These are phyloP conservation scores for Ascochyta koolunga DNA, from an alignment of 2,329 filamentous ascomycete genomes.

Conservation along the genomic window DNA sequence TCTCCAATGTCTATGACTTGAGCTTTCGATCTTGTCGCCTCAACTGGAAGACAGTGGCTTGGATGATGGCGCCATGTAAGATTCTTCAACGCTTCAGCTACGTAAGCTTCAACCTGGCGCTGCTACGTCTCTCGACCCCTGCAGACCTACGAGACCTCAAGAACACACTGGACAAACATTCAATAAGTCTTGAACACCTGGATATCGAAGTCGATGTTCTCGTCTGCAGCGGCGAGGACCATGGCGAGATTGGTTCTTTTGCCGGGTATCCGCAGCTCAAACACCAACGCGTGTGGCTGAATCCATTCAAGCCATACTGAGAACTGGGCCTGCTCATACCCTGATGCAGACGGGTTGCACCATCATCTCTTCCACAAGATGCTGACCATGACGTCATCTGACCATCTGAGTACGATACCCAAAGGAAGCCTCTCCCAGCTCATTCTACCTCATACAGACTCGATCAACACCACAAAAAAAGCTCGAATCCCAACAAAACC, in stretches of 20 bases:
- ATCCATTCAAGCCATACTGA: slow-evolving; percentile 14
- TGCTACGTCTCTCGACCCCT: slow-evolving; percentile 8
- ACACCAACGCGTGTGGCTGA: slow-evolving; percentile 14
- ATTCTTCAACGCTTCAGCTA: slow-evolving; percentile 8
- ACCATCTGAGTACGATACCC: neutral
- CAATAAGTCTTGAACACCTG: neutral
- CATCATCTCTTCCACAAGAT: neutral
- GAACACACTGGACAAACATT: neutral
- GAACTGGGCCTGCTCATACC: slow-evolving; percentile 12
- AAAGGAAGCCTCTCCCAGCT: too few relatives aligned
- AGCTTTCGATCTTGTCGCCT: slow-evolving; percentile 11
- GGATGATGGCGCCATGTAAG: slow-evolving; percentile 15
- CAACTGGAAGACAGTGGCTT: slow-evolving; percentile 13
- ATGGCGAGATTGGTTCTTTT: slow-evolving; percentile 12
- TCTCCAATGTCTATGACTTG: slow-evolving; percentile 11
- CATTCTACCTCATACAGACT: neutral
- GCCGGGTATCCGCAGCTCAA: neutral
- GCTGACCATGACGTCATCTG: slow-evolving; percentile 14
- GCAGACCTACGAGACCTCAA: slow-evolving; percentile 8
- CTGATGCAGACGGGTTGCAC: neutral
- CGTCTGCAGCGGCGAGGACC: slow-evolving; percentile 4
- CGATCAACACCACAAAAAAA: neutral
- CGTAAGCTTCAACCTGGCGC: slow-evolving; percentile 14
- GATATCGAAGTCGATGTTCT: slow-evolving; percentile 15
- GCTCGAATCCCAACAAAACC: neutral